Base-by-base conservation (phyloP, 2,329 filamentous ascomycete species). In the Ophiostoma perfectum region DNA sequence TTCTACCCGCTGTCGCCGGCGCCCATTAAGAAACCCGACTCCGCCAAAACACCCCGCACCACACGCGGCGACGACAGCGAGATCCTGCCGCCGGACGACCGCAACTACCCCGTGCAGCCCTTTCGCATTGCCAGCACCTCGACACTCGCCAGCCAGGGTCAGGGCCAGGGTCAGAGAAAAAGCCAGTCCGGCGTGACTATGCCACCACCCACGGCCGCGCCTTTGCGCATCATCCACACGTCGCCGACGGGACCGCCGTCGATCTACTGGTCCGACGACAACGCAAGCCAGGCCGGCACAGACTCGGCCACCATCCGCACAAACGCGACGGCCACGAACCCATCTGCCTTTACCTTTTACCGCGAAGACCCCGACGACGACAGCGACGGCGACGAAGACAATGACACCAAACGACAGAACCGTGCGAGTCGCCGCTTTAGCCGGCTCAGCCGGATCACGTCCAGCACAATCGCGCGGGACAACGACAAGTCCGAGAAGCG, bases 341-440 rank as follows among this genome's bases (percentile, higher is more conserved):
- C 73, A 36, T 73, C 73, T 1, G 73, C 76, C 38, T 78, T 75
- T 69, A 81, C 79, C 0, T 81, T 81, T 49, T 80, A 78, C 72
- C 77, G 78, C 18, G 79, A 80, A 67, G 73, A 72, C 12, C 79
- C 79, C 8, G 65, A 69, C 55, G 64, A 69, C 12, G 70, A 67
- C 6, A 55, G 27, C 14, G 63, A 64, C 38, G 52, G 47, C 27
- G 65, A 65, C 36, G 65, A 39, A 27, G 66, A 65, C 44, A 44
- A 49, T 16, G 44, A 16, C 3, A 39, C 41, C 4, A 62, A 41
- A 8, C 64, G 42, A 5, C 55, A 66, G 41, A 55, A 64, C 39
- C 67, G 67, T 14, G 58, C 62, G 38, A 69, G 64, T 36, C 64
- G 64, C 16, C 64, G 64, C 7, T 11, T 65, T 12, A 65, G 64